Evolutionary conservation across 2,329 filamentous ascomycete genomes (phyloP).

Genomic region (Proliferodiscus dingleyae): DNA sequence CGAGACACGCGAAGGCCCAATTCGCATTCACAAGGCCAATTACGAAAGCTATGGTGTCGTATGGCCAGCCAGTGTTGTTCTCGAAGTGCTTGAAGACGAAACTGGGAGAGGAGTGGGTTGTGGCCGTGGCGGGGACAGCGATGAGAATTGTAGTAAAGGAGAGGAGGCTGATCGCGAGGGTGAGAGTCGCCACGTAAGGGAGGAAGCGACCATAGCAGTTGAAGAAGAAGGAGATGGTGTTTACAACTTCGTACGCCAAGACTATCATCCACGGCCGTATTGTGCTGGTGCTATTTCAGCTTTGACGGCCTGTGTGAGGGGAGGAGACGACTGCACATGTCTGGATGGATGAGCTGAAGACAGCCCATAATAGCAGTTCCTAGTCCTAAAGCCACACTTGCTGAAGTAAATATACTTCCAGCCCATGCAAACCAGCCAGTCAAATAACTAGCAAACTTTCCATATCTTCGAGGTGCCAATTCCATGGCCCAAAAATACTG

Average conservation of each 20-base stretch:
- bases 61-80: constrained; percentile 47
- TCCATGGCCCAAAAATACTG: constrained; percentile 42
- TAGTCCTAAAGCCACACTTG: constrained; percentile 46
- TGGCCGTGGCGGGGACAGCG: constrained; percentile 43
- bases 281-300: constrained; percentile 7
- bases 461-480: constrained; percentile 36
- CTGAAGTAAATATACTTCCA: constrained; percentile 49
- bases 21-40: constrained; percentile 45
- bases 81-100: constrained; percentile 50
- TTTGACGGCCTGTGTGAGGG: not conserved
- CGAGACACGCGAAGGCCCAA: constrained; percentile 43
- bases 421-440: constrained; percentile 48
- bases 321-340: constrained; percentile 38
- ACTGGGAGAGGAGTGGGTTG: constrained; percentile 39
- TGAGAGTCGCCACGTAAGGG: constrained; percentile 24
- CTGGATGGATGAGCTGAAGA: constrained; percentile 46
- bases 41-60: constrained; percentile 45
- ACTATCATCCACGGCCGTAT: constrained; percentile 39
- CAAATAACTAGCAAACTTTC: constrained; percentile 35
- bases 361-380: constrained; percentile 45
- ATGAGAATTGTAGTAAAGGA: constrained; percentile 43
- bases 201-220: constrained; percentile 37
- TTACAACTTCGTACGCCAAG: constrained; percentile 34
- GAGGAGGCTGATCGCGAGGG: constrained; percentile 34
- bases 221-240: constrained; percentile 34